Conservation (phyloP, 2,329 filamentous ascomycete genomes). For the Uncinocarpus reesii region DNA sequence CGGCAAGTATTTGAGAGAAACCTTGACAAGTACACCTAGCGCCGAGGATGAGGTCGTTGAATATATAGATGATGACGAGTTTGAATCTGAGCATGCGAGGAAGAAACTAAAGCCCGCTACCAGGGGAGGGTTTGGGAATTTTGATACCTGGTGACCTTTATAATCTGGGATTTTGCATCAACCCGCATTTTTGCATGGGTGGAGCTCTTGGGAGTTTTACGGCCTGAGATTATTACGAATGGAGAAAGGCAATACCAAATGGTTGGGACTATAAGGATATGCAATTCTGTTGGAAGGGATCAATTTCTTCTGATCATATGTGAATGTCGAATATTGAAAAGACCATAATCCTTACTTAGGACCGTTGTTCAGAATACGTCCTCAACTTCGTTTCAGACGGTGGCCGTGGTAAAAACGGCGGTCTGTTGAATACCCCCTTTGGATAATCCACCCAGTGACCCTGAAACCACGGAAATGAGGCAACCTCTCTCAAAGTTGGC, state of each 20-base stretch:
- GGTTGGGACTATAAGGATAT: too few species aligned
- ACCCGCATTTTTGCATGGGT: conserved; percentile 8
- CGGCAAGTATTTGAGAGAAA: conserved; percentile 74
- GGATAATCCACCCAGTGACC: conserved; percentile 17
- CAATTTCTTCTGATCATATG: too few species aligned
- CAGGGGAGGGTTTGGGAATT: conserved; percentile 75
- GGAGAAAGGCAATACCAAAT: too few species aligned
- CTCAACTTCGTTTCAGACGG: background rate
- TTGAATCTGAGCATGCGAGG: conserved; percentile 56
- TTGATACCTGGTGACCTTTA: conserved; percentile 65
- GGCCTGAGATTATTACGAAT: background rate
- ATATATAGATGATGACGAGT: conserved; percentile 51
- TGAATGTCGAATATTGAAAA: too few species aligned
- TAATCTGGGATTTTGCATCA: background rate
- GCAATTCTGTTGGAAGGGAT: background rate
- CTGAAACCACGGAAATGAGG: conserved; percentile 24
- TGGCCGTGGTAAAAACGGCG: background rate
- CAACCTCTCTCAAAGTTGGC: conserved; percentile 21
- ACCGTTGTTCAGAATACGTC: background rate
- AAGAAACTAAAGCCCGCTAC: conserved; percentile 62
- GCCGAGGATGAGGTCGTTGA: conserved; percentile 51
- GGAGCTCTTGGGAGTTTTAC: background rate
- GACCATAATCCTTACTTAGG: too few species aligned
- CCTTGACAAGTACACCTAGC: conserved; percentile 25
- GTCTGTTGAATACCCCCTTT: conserved; percentile 5